These are phyloP conservation scores for Apophysomyces trapeziformis DNA, from an alignment of 371 early-diverging fungal species.

Conservation along the genomic window DNA sequence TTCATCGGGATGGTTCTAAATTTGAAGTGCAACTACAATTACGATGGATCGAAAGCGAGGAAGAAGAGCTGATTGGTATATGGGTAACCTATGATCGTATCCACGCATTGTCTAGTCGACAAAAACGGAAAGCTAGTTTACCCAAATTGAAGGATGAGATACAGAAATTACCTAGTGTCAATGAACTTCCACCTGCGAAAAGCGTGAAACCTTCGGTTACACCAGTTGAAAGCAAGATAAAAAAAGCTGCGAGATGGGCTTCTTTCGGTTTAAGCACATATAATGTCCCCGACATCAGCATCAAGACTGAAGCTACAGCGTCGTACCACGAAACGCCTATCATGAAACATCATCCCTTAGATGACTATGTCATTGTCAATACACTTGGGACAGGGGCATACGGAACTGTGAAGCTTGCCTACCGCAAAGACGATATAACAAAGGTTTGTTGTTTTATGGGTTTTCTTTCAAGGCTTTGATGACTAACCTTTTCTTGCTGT, in stretches of 20 bases:
- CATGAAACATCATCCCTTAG: slow-evolving; percentile 35
- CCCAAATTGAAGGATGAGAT: not conserved
- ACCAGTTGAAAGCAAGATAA: not conserved
- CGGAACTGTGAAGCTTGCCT: slow-evolving; percentile 67
- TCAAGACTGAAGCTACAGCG: not conserved
- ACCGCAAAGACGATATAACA: slow-evolving; percentile 49
- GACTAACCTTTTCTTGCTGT: not conserved
- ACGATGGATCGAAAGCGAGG: slow-evolving; percentile 57
- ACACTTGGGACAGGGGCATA: slow-evolving; percentile 79
- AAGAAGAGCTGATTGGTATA: slow-evolving; percentile 61
- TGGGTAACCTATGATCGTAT: slow-evolving; percentile 76
- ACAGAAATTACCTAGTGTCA: not conserved
- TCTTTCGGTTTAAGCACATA: slow-evolving; percentile 5
- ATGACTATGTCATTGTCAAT: slow-evolving; percentile 63
- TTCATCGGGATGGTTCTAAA: slow-evolving; percentile 68
- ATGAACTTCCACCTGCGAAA: not conserved
- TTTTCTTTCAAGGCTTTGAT: not conserved
- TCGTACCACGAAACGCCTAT: not conserved
- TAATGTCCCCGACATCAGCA: not conserved
- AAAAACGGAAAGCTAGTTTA: slow-evolving; percentile 6
- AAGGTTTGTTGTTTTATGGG: slow-evolving; percentile 40
- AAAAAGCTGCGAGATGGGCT: not conserved
- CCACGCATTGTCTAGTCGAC: slow-evolving; percentile 24
- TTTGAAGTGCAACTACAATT: slow-evolving; percentile 68
- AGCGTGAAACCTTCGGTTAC: not conserved